Evolutionary conservation across 257 asterid species (phyloP).

Genomic region (Solanum pinnatisectum): DNA sequence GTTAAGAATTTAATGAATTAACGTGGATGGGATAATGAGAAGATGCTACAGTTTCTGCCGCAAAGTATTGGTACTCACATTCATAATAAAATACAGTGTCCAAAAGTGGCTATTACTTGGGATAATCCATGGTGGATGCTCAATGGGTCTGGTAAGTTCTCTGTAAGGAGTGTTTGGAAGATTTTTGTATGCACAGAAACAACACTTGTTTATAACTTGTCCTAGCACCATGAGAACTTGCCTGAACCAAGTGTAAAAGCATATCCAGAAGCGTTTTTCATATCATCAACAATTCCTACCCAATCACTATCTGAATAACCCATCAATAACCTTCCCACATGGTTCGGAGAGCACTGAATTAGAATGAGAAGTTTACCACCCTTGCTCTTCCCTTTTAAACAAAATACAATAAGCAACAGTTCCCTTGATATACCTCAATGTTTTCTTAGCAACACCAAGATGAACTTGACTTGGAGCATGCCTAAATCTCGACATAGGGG

Average conservation of each 20-base stretch:
- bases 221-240: background rate
- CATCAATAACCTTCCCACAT: no score
- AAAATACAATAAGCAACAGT: no score
- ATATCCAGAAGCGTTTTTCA: background rate
- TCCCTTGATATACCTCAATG: no score
- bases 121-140: background rate
- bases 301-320: background rate
- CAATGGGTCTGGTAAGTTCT: background rate
- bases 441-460: no score
- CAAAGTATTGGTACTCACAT: background rate
- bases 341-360: no score
- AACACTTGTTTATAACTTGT: no score
- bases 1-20: background rate
- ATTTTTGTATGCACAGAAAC: background rate
- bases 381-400: no score
- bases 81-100: background rate
- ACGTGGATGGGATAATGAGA: background rate
- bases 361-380: no score
- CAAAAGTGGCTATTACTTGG: background rate
- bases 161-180: background rate
- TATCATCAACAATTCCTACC: background rate
- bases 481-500: no score
- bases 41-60: background rate
- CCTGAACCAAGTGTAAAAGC: no score
- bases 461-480: no score